A percentile compares a stretch with the other conserved stretches of the same genome.
Evolutionary conservation across 306 rosid species (phyloP).

Genomic region (Ceratonia siliqua): DNA sequence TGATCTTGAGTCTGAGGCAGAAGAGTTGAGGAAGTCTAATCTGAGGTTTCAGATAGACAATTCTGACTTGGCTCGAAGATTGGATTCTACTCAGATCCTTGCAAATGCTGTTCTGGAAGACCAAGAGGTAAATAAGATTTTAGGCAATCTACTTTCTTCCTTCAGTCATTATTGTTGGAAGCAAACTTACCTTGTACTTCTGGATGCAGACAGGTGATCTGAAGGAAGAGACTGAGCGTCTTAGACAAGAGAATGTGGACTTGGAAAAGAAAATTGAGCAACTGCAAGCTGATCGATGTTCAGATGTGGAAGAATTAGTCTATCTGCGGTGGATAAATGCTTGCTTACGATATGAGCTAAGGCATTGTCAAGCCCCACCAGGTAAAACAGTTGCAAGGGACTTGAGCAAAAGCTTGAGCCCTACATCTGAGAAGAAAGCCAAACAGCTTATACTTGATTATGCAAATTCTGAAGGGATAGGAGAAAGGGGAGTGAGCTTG

Average conservation of each 20-base stretch:
- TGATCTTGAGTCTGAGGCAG: constrained; percentile 55
- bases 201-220: constrained; percentile 49
- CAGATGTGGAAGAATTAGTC: constrained; percentile 84
- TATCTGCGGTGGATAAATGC: constrained; percentile 88
- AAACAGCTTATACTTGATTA: constrained; percentile 80
- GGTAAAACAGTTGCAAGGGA: constrained; percentile 83
- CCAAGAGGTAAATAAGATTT: constrained; percentile 46
- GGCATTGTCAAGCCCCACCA: constrained; percentile 60
- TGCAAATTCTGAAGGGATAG: constrained; percentile 57
- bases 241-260: constrained; percentile 51
- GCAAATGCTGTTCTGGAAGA: constrained; percentile 71
- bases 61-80: constrained; percentile 61
- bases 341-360: constrained; percentile 74
- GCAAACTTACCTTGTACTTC: constrained; percentile 6
- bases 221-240: constrained; percentile 48
- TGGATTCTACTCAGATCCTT: constrained; percentile 74
- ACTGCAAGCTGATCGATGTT: constrained; percentile 60
- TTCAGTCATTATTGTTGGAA: not conserved
- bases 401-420: constrained; percentile 72
- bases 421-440: constrained; percentile 76
- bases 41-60: constrained; percentile 59
- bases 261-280: constrained; percentile 63
- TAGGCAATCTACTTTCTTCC: not conserved
- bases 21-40: constrained; percentile 59
- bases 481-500: constrained; percentile 35